phyloP scores from a whole-genome alignment of 2,329 filamentous ascomycete genomes.

The Davidsoniella eucalypti region DNA sequence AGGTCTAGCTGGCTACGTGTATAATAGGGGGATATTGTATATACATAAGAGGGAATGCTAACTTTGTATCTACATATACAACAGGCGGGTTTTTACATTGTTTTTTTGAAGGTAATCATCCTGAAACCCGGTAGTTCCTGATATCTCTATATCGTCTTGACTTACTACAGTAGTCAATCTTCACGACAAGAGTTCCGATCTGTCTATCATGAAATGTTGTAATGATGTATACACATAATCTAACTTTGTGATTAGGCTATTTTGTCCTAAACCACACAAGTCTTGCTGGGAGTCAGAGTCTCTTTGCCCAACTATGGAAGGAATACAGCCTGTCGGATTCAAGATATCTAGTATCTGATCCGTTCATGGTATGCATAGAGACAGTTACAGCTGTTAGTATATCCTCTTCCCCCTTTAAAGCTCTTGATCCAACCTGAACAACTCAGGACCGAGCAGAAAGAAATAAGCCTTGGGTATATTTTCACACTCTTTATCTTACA shows the following conservation, averaged over 20 bases:
- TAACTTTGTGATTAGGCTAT: conserved; percentile 37
- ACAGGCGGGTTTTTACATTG: conserved; percentile 54
- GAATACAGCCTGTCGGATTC: conserved; percentile 82
- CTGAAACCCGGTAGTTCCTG: too few relatives aligned
- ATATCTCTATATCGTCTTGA: too few relatives aligned
- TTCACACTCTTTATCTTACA: too few relatives aligned
- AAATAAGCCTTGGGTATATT: too few relatives aligned
- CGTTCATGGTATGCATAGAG: conserved; percentile 80
- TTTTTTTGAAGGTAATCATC: conserved; percentile 54
- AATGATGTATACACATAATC: too few relatives aligned
- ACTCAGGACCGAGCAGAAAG: too few relatives aligned
- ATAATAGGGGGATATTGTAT: too few relatives aligned
- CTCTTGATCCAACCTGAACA: too few relatives aligned
- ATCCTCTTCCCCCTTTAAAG: neutral
- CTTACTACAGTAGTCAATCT: too few relatives aligned
- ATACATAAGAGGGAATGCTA: neutral
- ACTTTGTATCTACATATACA: neutral
- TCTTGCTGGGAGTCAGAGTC: conserved; percentile 50
- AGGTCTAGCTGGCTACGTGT: neutral
- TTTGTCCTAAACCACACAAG: conserved; percentile 53
- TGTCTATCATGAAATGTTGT: too few relatives aligned
- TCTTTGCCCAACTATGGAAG: conserved; percentile 82
- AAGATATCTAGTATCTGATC: conserved; percentile 64
- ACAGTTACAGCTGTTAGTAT: conserved; percentile 55
- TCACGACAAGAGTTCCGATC: too few relatives aligned